A percentile compares a stretch with the other conserved stretches of the same genome.
Evolutionary conservation across 176 grass and related monocot genomes (phyloP).

Genomic region (Microstegium vimineum): DNA sequence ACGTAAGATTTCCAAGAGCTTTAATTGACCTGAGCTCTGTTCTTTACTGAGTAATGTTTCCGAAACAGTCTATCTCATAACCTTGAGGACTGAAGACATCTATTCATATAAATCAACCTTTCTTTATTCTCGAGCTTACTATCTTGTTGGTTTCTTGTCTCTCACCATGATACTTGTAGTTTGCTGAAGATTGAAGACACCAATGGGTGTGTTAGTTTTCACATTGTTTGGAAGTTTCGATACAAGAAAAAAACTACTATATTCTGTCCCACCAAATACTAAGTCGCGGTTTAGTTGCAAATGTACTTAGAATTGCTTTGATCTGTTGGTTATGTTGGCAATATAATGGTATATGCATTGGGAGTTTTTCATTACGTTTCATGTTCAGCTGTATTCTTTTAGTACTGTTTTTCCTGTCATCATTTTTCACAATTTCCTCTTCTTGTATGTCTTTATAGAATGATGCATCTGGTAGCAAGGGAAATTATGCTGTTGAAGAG

Average conservation of each 20-base stretch:
- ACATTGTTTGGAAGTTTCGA: not conserved
- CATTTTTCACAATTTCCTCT: not conserved
- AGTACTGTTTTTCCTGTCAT: not conserved
- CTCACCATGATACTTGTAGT: not conserved
- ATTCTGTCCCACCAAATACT: not conserved
- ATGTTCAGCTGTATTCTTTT: slow-evolving; percentile 3
- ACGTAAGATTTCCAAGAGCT: not conserved
- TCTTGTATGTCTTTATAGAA: slow-evolving; percentile 45
- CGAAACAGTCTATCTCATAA: not conserved
- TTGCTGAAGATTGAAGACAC: not conserved
- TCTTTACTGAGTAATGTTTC: not conserved
- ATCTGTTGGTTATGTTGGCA: not conserved
- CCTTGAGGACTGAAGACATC: not conserved
- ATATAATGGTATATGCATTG: not conserved
- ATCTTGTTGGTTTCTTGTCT: not conserved
- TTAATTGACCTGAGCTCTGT: not conserved
- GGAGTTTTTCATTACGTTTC: not conserved
- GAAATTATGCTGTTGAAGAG: slow-evolving; percentile 69
- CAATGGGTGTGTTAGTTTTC: not conserved
- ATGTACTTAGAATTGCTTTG: not conserved
- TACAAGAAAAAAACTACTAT: not conserved
- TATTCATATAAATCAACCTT: not conserved
- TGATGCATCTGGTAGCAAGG: slow-evolving; percentile 41
- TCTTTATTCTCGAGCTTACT: not conserved
- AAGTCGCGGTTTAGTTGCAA: not conserved